Conservation (phyloP, 345 rosid genomes). For the Erucastrum elatum region DNA sequence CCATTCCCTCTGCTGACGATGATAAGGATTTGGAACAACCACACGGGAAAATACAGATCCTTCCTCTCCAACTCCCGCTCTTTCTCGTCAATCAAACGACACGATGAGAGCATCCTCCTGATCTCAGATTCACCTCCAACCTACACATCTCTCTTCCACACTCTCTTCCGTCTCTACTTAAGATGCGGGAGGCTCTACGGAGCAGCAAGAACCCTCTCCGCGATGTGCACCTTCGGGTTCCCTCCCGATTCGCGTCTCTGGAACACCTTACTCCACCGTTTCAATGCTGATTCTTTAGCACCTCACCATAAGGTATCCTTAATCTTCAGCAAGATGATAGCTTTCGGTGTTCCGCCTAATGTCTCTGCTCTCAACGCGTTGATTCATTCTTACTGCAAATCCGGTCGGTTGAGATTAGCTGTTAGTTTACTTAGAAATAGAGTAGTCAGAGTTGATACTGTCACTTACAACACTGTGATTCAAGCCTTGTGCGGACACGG, state of each 20-base stretch:
- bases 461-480: conserved; percentile 71
- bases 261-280: conserved; percentile 58
- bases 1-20: conserved; percentile 34
- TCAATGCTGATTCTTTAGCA: conserved; percentile 62
- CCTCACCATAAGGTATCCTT: conserved; percentile 63
- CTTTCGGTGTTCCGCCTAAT: conserved; percentile 59
- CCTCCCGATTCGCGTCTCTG: conserved; percentile 54
- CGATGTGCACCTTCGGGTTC: conserved; percentile 56
- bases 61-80: conserved; percentile 34
- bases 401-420: conserved; percentile 58
- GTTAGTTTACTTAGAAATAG: conserved; percentile 55
- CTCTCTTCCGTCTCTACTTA: conserved; percentile 68
- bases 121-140: conserved; percentile 9
- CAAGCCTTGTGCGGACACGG: conserved; percentile 80
- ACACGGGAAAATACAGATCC: conserved; percentile 22
- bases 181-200: conserved; percentile 58
- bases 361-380: conserved; percentile 66
- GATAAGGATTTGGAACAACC: conserved; percentile 41
- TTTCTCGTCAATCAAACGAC: conserved; percentile 39
- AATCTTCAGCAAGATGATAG: conserved; percentile 65
- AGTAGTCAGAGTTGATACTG: conserved; percentile 52
- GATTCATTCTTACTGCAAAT: conserved; percentile 81
- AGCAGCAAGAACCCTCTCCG: conserved; percentile 58
- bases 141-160: conserved; percentile 65
- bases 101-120: conserved; percentile 1